These are phyloP conservation scores for Mallotus japonicus DNA, from an alignment of 441 rosid genomes.

Conservation along the genomic window DNA sequence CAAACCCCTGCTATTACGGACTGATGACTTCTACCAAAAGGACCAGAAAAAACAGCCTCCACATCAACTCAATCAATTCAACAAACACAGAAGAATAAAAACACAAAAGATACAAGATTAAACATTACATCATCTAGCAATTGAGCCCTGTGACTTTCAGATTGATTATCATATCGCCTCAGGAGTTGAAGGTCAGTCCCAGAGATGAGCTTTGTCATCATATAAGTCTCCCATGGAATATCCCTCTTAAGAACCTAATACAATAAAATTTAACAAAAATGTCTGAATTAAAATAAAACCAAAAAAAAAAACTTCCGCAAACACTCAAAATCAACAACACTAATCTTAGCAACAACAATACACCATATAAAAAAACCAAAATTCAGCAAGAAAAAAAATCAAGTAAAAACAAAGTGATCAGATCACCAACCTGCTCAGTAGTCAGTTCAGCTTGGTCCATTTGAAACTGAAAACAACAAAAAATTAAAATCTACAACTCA, in stretches of 20 bases:
- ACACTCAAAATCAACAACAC: no score
- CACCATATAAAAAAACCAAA: no score
- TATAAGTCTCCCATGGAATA: constrained; percentile 98
- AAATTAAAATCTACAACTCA: not conserved
- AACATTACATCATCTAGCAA: constrained; percentile 81
- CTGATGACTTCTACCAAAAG: not conserved
- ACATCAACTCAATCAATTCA: constrained; percentile 3
- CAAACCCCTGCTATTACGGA: not conserved
- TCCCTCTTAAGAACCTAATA: constrained; percentile 83
- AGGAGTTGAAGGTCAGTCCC: constrained; percentile 82
- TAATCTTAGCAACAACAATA: no score
- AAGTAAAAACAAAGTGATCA: not conserved
- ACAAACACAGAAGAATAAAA: not conserved
- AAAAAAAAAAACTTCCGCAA: no score
- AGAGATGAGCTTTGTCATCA: constrained; percentile 83
- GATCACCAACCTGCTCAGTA: constrained; percentile 63
- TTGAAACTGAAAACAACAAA: constrained; percentile 21
- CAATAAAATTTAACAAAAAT: not conserved
- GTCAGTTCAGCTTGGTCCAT: constrained; percentile 81
- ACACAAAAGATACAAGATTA: not conserved
- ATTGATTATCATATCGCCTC: constrained; percentile 77
- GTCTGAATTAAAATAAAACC: no score
- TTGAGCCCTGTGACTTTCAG: constrained; percentile 78
- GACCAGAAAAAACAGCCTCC: not conserved
- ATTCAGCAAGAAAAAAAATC: no score